phyloP scores from a whole-genome alignment of 23 red algal species.

The Chondrus crispus region DNA sequence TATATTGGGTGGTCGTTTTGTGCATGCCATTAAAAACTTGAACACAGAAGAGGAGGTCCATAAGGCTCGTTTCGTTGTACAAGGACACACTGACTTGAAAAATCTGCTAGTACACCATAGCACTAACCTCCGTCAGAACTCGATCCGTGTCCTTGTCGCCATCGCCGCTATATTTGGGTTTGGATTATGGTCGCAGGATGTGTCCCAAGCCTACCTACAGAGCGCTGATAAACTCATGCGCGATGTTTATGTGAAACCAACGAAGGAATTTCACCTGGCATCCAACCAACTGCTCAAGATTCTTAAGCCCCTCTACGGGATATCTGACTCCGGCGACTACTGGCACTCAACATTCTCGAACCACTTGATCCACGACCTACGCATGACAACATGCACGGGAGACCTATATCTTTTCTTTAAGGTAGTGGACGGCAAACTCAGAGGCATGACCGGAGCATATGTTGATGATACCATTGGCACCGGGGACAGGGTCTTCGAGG shows the following conservation, averaged over 20 bases:
- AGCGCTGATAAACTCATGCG: background rate
- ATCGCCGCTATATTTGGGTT: constrained; percentile 31
- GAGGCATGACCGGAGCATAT: background rate
- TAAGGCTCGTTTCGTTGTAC: constrained; percentile 19
- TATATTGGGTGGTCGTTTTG: constrained; percentile 17
- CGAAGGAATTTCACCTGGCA: background rate
- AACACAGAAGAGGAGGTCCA: constrained; percentile 5
- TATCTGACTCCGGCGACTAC: background rate
- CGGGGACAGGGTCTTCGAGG: background rate
- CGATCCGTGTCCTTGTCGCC: background rate
- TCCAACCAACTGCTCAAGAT: constrained; percentile 7
- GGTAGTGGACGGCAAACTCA: background rate
- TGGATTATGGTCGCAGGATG: constrained; percentile 8
- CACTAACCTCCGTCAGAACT: constrained; percentile 1
- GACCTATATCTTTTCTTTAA: background rate
- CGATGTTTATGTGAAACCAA: background rate
- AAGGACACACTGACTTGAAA: constrained; percentile 8
- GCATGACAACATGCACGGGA: background rate
- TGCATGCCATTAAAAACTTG: background rate
- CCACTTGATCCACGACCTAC: background rate
- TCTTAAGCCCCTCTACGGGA: background rate
- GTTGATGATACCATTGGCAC: constrained; percentile 11
- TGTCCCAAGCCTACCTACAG: constrained; percentile 23
- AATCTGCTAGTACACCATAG: background rate
- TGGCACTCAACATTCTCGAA: background rate